Conservation (phyloP, 2,329 filamentous ascomycete species). For the Penicillium digitatum region DNA sequence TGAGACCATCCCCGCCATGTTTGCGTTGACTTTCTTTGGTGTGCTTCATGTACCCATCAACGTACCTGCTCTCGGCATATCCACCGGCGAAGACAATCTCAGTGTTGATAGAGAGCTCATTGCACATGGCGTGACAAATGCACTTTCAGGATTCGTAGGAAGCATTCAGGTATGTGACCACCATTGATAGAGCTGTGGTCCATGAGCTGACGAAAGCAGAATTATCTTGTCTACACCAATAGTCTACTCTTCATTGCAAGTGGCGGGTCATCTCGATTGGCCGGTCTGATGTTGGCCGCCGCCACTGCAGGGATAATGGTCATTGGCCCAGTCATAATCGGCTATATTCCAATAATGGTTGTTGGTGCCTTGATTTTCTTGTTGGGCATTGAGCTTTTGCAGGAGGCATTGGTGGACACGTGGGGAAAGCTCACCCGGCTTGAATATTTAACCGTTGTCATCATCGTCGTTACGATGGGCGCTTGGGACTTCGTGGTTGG, state of each 20-base stretch:
- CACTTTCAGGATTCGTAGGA: slow-evolving; percentile 76
- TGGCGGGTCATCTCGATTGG: slow-evolving; percentile 80
- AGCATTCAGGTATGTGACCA: slow-evolving; percentile 64
- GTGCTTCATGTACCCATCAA: slow-evolving; percentile 97
- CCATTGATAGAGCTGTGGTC: background rate
- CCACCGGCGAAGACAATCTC: slow-evolving; percentile 86
- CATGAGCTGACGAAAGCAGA: slow-evolving; percentile 52
- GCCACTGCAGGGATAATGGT: slow-evolving; percentile 79
- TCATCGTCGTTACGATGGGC: slow-evolving; percentile 93
- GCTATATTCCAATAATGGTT: slow-evolving; percentile 94
- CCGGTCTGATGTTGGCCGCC: slow-evolving; percentile 76
- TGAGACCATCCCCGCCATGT: slow-evolving; percentile 89
- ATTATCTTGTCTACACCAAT: slow-evolving; percentile 97
- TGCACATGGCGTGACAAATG: slow-evolving; percentile 89
- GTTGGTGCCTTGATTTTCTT: slow-evolving; percentile 94
- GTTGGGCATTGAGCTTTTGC: slow-evolving; percentile 83
- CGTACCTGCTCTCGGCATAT: slow-evolving; percentile 85
- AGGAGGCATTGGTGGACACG: slow-evolving; percentile 84
- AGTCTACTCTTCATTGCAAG: slow-evolving; percentile 95
- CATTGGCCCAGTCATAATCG: slow-evolving; percentile 80
- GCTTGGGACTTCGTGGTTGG: slow-evolving; percentile 94
- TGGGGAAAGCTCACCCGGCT: slow-evolving; percentile 80
- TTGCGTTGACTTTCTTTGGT: slow-evolving; percentile 95
- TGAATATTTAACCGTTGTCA: slow-evolving; percentile 85
- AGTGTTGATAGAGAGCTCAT: slow-evolving; percentile 88